Evolutionary conservation across 1,284 basidiomycete species (phyloP).

Genomic region (Somion occarium): DNA sequence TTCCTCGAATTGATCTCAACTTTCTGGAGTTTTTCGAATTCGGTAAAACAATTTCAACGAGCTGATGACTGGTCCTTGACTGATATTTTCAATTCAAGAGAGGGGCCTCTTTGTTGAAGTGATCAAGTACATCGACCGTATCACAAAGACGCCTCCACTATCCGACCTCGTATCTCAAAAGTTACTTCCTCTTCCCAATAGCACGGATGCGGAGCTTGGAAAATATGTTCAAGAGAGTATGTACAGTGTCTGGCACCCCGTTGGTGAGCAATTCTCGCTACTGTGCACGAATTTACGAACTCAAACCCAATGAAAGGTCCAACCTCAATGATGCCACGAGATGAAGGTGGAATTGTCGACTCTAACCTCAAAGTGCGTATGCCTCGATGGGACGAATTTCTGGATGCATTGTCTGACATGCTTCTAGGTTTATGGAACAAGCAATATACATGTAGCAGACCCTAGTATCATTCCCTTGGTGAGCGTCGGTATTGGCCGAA

Average conservation of each 20-base stretch:
- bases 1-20: slow-evolving; percentile 33
- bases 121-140: slow-evolving; percentile 34
- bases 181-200: background rate
- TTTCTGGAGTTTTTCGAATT: slow-evolving; percentile 33
- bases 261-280: background rate
- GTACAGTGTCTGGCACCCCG: slow-evolving; percentile 6
- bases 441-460: slow-evolving; percentile 17
- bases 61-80: too few species aligned
- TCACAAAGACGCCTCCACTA: slow-evolving; percentile 7
- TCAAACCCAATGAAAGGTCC: background rate
- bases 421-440: slow-evolving; percentile 12
- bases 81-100: too few species aligned
- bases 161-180: background rate
- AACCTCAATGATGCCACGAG: background rate
- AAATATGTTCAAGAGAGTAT: background rate
- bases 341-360: slow-evolving; percentile 15
- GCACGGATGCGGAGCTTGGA: background rate
- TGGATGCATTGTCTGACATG: background rate
- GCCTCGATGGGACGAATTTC: background rate
- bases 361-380: slow-evolving; percentile 9
- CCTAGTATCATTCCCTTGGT: slow-evolving; percentile 13
- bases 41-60: slow-evolving; percentile 30
- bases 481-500: background rate
- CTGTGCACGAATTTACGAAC: background rate
- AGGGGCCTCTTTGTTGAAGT: slow-evolving; percentile 41